Percentiles rank a stretch among this genome's conserved stretches.
These are phyloP conservation scores for Chrysosphaeria jannelii DNA, from an alignment of 2,329 filamentous ascomycete species.

Conservation along the genomic window DNA sequence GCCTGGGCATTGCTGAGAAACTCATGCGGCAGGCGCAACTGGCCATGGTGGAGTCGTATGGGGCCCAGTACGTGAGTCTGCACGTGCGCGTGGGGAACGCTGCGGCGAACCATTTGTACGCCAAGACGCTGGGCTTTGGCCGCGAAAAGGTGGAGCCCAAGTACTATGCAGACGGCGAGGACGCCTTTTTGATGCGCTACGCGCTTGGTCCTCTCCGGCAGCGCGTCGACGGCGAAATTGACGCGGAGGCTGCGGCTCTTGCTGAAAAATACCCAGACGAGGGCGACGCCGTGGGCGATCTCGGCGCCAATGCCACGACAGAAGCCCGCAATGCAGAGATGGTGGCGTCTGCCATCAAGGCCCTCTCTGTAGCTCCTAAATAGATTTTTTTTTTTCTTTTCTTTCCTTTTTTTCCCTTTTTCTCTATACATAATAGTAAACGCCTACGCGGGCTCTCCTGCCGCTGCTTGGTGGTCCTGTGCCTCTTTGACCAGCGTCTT, in stretches of 20 bases:
- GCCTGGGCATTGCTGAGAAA: conserved; percentile 83
- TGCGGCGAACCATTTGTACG: conserved; percentile 75
- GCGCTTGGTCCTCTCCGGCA: conserved; percentile 35
- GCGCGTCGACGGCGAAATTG: conserved; percentile 14
- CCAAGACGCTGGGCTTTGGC: conserved; percentile 68
- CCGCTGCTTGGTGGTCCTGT: conserved; percentile 13
- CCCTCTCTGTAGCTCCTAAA: background rate
- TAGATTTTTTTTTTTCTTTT: background rate
- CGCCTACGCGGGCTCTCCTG: background rate
- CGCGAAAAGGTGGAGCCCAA: conserved; percentile 64
- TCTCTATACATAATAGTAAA: conserved; percentile 1
- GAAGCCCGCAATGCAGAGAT: no score
- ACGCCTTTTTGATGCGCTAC: conserved; percentile 82
- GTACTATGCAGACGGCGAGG: conserved; percentile 94
- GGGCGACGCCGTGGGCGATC: conserved; percentile 41
- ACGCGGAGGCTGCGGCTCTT: conserved; percentile 3
- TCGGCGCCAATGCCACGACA: no score
- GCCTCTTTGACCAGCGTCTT: conserved; percentile 78
- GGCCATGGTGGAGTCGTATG: conserved; percentile 89
- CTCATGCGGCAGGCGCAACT: conserved; percentile 88
- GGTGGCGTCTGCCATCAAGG: no score
- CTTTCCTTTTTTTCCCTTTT: conserved; percentile 1
- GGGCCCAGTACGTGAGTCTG: conserved; percentile 73
- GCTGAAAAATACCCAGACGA: conserved; percentile 19
- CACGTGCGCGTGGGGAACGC: conserved; percentile 88